These are phyloP conservation scores for Mucor irregularis DNA, from an alignment of 371 early-diverging fungal genomes.

Conservation along the genomic window DNA sequence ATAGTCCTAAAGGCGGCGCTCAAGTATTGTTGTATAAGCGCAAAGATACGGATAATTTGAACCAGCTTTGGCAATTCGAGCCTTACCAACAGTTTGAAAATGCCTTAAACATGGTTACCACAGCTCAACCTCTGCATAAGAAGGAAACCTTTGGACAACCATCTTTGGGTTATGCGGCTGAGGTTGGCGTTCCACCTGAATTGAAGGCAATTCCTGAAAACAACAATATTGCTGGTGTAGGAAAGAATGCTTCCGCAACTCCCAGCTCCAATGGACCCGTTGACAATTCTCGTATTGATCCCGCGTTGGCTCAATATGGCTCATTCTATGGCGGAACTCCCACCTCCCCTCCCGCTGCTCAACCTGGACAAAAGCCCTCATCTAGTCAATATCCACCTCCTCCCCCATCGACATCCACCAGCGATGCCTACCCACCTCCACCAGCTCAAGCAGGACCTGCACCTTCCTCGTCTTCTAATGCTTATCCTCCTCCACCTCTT, in stretches of 20 bases:
- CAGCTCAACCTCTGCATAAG: constrained; percentile 38
- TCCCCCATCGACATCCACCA: neutral
- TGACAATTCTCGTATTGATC: constrained; percentile 19
- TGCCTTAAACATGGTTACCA: constrained; percentile 38
- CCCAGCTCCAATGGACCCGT: constrained; percentile 9
- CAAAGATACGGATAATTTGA: constrained; percentile 46
- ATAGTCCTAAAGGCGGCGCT: constrained; percentile 47
- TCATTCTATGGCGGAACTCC: constrained; percentile 25
- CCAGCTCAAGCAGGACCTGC: constrained; percentile 5
- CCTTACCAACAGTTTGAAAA: constrained; percentile 41
- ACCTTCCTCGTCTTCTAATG: constrained; percentile 1
- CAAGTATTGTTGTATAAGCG: constrained; percentile 45
- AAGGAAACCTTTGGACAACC: constrained; percentile 47
- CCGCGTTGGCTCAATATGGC: constrained; percentile 21
- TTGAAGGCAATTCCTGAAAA: constrained; percentile 39
- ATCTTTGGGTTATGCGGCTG: constrained; percentile 47
- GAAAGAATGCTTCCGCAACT: constrained; percentile 19
- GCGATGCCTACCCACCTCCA: constrained; percentile 10
- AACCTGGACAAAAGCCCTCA: constrained; percentile 10
- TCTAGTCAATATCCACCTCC: constrained; percentile 14
- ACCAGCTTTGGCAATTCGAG: constrained; percentile 50
- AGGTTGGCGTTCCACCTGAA: constrained; percentile 45
- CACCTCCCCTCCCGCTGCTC: constrained; percentile 12
- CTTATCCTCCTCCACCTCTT: constrained; percentile 18
- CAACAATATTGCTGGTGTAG: constrained; percentile 44